Conservation (phyloP, 169 alveolate genomes). For the Plasmodium fragile region DNA sequence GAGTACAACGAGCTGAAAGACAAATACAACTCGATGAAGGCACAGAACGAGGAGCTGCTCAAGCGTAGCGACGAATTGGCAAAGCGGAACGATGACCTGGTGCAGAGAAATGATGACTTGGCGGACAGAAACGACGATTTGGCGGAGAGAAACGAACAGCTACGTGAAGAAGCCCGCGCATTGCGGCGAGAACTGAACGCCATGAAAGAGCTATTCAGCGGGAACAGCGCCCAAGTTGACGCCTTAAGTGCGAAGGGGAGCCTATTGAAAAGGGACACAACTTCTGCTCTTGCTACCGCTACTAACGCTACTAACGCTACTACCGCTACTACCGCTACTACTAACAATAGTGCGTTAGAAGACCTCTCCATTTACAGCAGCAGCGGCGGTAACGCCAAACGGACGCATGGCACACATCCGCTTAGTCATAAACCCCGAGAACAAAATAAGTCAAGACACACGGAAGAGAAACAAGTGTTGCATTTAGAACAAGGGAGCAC, state of each 20-base stretch:
- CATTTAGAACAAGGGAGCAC: neutral
- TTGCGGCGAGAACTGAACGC: neutral
- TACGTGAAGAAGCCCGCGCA: neutral
- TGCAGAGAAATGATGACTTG: neutral
- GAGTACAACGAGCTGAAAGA: slow-evolving; percentile 18
- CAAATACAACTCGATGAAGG: neutral
- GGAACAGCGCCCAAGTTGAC: neutral
- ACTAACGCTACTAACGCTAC: neutral
- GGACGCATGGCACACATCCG: neutral
- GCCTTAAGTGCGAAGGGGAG: neutral
- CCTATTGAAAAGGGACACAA: neutral
- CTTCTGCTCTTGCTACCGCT: neutral
- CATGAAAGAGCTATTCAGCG: neutral
- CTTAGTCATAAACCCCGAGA: neutral
- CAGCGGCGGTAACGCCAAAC: neutral
- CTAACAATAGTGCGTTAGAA: neutral
- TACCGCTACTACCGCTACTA: neutral
- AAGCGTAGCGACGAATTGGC: slow-evolving; percentile 14
- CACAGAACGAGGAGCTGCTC: slow-evolving; percentile 1
- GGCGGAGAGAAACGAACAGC: neutral
- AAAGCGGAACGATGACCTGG: neutral
- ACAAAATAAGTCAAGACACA: neutral
- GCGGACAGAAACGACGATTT: neutral
- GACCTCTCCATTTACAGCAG: neutral
- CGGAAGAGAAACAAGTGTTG: neutral